phyloP scores from a whole-genome alignment of 2,329 filamentous ascomycete species.

The Aspergillus uvarum region DNA sequence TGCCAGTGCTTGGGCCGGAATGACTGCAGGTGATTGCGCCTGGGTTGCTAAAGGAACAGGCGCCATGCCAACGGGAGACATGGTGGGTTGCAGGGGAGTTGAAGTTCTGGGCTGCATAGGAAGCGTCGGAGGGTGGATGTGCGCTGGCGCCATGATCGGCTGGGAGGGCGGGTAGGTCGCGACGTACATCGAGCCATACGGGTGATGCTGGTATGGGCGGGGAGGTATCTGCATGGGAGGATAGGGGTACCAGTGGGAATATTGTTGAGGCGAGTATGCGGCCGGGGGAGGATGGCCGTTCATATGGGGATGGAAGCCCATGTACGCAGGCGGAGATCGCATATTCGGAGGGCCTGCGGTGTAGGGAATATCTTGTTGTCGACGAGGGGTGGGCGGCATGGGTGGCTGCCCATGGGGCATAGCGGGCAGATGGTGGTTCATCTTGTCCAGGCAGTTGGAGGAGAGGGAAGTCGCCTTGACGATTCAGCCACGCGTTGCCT shows the following conservation, averaged over 20 bases:
- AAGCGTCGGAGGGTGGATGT: constrained; percentile 36
- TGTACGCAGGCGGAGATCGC: constrained; percentile 60
- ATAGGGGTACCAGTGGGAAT: constrained; percentile 48
- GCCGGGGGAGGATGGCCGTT: constrained; percentile 50
- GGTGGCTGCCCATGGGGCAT: constrained; percentile 52
- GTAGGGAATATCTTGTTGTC: constrained; percentile 49
- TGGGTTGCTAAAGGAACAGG: constrained; percentile 32
- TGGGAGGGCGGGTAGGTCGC: constrained; percentile 46
- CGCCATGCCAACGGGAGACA: constrained; percentile 34
- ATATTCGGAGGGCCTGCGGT: constrained; percentile 50
- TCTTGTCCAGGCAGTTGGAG: constrained; percentile 38
- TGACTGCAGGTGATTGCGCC: constrained; percentile 25
- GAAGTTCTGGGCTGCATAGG: constrained; percentile 39
- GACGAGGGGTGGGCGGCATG: constrained; percentile 50
- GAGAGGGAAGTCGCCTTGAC: constrained; percentile 31
- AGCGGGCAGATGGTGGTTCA: constrained; percentile 47
- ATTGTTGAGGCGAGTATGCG: constrained; percentile 46
- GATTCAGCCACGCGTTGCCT: constrained; percentile 40
- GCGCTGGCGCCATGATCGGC: constrained; percentile 39
- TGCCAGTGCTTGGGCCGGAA: constrained; percentile 25
- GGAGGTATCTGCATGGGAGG: constrained; percentile 43
- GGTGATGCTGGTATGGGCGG: constrained; percentile 38
- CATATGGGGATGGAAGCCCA: constrained; percentile 58
- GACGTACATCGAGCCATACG: constrained; percentile 46
- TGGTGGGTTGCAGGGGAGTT: constrained; percentile 38